Conservation (phyloP, 2,329 filamentous ascomycete genomes). For the Leptoxyphium fumago region DNA sequence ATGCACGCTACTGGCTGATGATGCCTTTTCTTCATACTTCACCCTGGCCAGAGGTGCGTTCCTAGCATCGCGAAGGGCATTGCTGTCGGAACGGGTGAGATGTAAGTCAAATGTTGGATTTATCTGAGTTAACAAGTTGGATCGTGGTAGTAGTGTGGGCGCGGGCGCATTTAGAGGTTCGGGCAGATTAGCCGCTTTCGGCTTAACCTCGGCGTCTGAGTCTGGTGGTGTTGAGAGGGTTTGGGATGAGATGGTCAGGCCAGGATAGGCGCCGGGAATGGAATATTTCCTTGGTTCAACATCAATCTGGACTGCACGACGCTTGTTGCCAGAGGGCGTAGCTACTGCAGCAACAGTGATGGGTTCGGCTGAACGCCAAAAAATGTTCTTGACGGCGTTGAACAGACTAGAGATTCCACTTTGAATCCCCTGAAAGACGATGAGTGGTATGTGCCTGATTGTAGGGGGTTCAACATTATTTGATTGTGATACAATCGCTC, state of each 20-base stretch:
- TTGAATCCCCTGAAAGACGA: neutral
- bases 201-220: neutral
- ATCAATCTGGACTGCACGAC: constrained; percentile 2
- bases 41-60: too few relatives aligned
- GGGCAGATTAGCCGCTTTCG: neutral
- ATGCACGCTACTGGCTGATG: too few relatives aligned
- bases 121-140: too few relatives aligned
- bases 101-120: too few relatives aligned
- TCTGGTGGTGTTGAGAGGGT: neutral
- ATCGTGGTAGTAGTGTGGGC: too few relatives aligned
- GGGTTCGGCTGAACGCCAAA: neutral
- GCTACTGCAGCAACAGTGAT: constrained; percentile 1
- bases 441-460: too few relatives aligned
- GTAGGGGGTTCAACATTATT: too few relatives aligned
- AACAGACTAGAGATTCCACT: neutral
- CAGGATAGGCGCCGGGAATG: neutral
- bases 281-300: neutral
- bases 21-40: too few relatives aligned
- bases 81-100: too few relatives aligned
- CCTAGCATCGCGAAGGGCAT: too few relatives aligned
- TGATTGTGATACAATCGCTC: too few relatives aligned
- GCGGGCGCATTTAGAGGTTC: too few relatives aligned
- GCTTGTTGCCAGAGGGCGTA: constrained; percentile 3
- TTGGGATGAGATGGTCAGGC: neutral
- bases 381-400: neutral